phyloP scores from a whole-genome alignment of 2,329 filamentous ascomycete species.

The Paramyrothecium sp. region DNA sequence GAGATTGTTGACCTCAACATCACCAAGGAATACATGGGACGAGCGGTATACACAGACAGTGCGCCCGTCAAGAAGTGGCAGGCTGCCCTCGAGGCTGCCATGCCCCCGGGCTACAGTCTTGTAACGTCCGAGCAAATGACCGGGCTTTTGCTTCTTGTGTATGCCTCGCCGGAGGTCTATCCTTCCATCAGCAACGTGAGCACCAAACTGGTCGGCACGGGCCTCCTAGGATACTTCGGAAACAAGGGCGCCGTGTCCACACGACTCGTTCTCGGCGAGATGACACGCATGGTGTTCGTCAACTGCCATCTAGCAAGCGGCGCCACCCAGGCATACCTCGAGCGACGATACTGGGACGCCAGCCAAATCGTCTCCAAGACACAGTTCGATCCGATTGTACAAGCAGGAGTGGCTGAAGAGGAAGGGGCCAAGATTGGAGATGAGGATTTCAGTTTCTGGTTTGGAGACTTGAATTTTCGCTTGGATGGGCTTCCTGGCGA shows the following conservation, averaged over 20 bases:
- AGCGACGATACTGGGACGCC: constrained; percentile 88
- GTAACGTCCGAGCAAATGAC: constrained; percentile 83
- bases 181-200: constrained; percentile 78
- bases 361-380: constrained; percentile 74
- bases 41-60: constrained; percentile 67
- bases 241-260: constrained; percentile 91
- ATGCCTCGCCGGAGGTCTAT: constrained; percentile 75
- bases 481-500: constrained; percentile 85
- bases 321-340: constrained; percentile 71
- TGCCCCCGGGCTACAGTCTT: constrained; percentile 75
- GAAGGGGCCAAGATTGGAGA: constrained; percentile 73
- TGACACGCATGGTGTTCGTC: constrained; percentile 83
- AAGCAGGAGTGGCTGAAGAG: constrained; percentile 64
- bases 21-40: constrained; percentile 72
- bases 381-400: constrained; percentile 71
- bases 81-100: constrained; percentile 65
- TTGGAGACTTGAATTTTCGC: constrained; percentile 93
- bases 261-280: constrained; percentile 82
- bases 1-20: constrained; percentile 87
- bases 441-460: constrained; percentile 94
- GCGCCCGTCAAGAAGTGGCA: constrained; percentile 77
- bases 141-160: constrained; percentile 80
- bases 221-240: constrained; percentile 87
- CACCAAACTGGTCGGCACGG: constrained; percentile 81
- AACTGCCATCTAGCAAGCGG: constrained; percentile 92